These are phyloP conservation scores for Syzygium jambos DNA, from an alignment of 345 rosid species.

Conservation along the genomic window DNA sequence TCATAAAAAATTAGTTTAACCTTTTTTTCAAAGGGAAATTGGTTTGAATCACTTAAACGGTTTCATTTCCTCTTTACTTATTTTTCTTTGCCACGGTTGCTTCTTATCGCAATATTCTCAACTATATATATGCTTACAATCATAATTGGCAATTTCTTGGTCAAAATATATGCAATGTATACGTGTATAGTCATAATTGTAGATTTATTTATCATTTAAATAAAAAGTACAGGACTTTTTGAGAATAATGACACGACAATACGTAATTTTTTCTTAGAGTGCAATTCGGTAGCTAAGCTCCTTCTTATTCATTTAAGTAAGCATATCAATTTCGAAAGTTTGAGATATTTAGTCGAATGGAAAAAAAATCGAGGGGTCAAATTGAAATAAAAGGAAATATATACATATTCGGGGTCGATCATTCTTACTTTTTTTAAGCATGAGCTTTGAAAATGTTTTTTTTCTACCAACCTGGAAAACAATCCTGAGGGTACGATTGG, in stretches of 20 bases:
- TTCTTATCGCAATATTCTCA: background rate
- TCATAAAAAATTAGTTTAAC: no score
- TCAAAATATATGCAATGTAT: background rate
- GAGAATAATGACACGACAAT: background rate
- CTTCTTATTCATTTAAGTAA: fast-evolving
- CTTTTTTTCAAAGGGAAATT: background rate
- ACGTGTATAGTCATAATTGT: fast-evolving
- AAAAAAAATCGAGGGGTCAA: background rate
- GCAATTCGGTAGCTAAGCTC: fast-evolving
- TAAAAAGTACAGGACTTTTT: background rate
- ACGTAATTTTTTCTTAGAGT: background rate
- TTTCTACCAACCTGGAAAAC: no score
- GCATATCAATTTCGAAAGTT: fast-evolving
- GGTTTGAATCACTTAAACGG: background rate
- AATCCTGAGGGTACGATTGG: no score
- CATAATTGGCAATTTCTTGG: background rate
- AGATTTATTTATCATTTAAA: background rate
- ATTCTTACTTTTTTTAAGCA: no score
- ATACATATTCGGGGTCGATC: background rate
- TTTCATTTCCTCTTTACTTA: no score
- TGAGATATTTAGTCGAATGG: background rate
- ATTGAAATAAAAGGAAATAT: background rate
- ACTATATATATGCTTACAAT: background rate
- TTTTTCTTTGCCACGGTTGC: background rate
- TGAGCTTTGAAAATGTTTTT: no score